Evolutionary conservation across 2,329 filamentous ascomycete genomes (phyloP).

Genomic region (Hysterium pulicare): DNA sequence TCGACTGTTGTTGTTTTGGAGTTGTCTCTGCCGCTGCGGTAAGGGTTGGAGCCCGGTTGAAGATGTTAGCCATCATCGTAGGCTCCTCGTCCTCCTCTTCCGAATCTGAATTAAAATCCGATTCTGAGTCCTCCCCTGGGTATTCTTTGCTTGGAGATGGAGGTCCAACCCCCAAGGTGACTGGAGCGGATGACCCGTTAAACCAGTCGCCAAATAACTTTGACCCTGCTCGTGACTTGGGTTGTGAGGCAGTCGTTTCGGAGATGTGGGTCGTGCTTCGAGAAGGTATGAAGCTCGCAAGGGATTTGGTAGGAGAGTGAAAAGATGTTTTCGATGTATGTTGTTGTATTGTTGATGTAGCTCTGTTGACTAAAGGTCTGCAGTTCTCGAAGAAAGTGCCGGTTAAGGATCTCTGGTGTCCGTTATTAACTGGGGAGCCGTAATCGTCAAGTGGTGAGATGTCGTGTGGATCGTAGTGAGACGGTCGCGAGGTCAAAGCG

Average conservation of each 20-base stretch:
- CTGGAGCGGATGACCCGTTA: conserved; percentile 50
- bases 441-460: conserved; percentile 28
- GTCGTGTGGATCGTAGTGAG: conserved; percentile 33
- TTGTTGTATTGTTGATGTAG: conserved; percentile 34
- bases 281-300: conserved; percentile 39
- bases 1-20: conserved; percentile 14
- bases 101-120: conserved; percentile 11
- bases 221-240: conserved; percentile 24
- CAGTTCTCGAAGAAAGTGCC: conserved; percentile 37
- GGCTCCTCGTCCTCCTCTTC: conserved; percentile 20
- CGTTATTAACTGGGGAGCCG: conserved; percentile 15
- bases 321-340: conserved; percentile 37
- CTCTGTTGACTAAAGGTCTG: conserved; percentile 30
- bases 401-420: conserved; percentile 34
- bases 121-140: conserved; percentile 10
- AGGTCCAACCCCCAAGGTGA: conserved; percentile 42
- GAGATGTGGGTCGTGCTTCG: conserved; percentile 15
- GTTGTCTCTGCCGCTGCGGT: conserved; percentile 16
- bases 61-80: conserved; percentile 32
- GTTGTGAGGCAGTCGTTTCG: conserved; percentile 29
- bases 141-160: conserved; percentile 10
- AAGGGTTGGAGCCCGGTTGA: conserved; percentile 28
- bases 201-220: conserved; percentile 49
- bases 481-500: conserved; percentile 26
- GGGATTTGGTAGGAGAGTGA: conserved; percentile 35